Percentiles rank a stretch among this genome's conserved stretches.
Conservation (phyloP, 257 asterid species). For the Jasminum sambac region DNA sequence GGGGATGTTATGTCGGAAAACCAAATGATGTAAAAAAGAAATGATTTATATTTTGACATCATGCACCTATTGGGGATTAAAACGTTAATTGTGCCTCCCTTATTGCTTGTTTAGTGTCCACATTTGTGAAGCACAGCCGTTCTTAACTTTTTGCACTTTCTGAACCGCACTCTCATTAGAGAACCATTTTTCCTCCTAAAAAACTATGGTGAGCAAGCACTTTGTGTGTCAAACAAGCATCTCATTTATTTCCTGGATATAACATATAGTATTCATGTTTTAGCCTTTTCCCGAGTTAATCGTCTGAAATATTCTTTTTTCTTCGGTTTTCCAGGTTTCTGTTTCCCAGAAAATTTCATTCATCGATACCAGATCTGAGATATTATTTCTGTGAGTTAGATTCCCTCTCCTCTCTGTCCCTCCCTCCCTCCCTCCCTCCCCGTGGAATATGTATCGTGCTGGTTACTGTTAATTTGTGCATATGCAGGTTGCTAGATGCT, state of each 20-base stretch:
- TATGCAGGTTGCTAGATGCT: constrained; percentile 77
- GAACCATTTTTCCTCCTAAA: too few relatives aligned
- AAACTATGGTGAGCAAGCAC: too few relatives aligned
- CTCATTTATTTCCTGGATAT: constrained; percentile 14
- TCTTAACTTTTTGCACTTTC: too few relatives aligned
- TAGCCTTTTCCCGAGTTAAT: constrained; percentile 19
- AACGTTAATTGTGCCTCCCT: background rate
- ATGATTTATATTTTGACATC: background rate
- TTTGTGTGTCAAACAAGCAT: constrained; percentile 4
- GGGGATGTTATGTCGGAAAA: background rate
- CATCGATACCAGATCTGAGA: constrained; percentile 68
- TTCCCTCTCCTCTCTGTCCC: constrained; percentile 17
- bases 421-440: too few relatives aligned
- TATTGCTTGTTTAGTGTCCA: too few relatives aligned
- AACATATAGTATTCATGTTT: constrained; percentile 4
- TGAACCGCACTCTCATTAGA: too few relatives aligned
- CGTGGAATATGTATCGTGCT: background rate
- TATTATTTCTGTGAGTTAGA: constrained; percentile 73
- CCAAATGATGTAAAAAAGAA: background rate
- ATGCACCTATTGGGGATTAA: background rate
- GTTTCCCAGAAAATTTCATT: constrained; percentile 78
- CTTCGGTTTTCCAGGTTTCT: constrained; percentile 52
- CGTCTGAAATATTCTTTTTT: constrained; percentile 18
- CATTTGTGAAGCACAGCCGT: background rate
- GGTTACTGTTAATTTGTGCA: constrained; percentile 21